Evolutionary conservation across 495 filamentous ascomycete species (phyloP).

Genomic region (Talaromyces proteolyticus): DNA sequence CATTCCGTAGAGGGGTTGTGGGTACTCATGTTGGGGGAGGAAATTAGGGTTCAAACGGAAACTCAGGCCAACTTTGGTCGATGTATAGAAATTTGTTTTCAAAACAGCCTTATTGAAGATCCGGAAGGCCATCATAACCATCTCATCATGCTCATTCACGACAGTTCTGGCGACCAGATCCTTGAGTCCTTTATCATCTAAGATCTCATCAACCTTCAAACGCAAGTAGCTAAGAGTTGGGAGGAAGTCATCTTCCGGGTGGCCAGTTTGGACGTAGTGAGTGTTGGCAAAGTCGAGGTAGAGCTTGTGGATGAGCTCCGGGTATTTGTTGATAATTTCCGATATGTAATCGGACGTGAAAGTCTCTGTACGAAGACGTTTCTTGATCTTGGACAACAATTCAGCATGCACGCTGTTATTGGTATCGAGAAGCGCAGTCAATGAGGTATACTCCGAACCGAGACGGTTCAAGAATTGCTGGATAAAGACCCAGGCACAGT

Average conservation of each 20-base stretch:
- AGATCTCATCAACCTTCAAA: conserved; percentile 64
- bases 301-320: conserved; percentile 77
- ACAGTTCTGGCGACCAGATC: conserved; percentile 75
- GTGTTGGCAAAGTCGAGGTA: conserved; percentile 89
- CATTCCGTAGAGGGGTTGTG: conserved; percentile 93
- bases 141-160: conserved; percentile 90
- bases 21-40: conserved; percentile 86
- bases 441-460: conserved; percentile 83
- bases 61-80: conserved; percentile 95
- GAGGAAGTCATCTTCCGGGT: conserved; percentile 68
- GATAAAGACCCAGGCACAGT: conserved; percentile 95
- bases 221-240: conserved; percentile 76
- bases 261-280: conserved; percentile 81
- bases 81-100: conserved; percentile 99
- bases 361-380: conserved; percentile 88
- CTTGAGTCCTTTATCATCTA: conserved; percentile 74
- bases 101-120: conserved; percentile 86
- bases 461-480: conserved; percentile 96
- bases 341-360: conserved; percentile 97
- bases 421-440: conserved; percentile 73
- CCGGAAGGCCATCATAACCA: conserved; percentile 96
- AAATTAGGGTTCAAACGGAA: conserved; percentile 90
- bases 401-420: conserved; percentile 82
- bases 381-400: conserved; percentile 92
- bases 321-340: conserved; percentile 92